Percentiles rank a stretch among this genome's conserved stretches.
These are phyloP conservation scores for Talaromyces sp. DNA, from an alignment of 2,329 filamentous ascomycete species.

Conservation along the genomic window DNA sequence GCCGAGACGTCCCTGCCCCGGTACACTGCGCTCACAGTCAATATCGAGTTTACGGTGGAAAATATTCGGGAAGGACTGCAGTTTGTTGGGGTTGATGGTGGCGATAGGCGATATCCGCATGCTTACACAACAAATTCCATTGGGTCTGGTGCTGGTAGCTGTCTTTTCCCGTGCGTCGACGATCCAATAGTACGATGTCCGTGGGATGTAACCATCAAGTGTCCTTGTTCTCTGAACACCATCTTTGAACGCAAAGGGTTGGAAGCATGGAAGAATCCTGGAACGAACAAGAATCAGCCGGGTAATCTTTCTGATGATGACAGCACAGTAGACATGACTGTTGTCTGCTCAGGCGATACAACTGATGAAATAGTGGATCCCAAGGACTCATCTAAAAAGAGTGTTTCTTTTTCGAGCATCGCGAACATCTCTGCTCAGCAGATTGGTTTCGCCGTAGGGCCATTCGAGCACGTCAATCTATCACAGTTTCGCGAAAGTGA, in stretches of 20 bases:
- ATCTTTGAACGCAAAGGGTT: constrained; percentile 47
- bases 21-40: constrained; percentile 61
- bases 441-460: constrained; percentile 88
- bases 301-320: constrained; percentile 66
- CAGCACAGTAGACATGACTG: constrained; percentile 80
- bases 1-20: constrained; percentile 41
- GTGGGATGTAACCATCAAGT: constrained; percentile 86
- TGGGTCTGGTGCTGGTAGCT: constrained; percentile 74
- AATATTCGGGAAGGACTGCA: constrained; percentile 82
- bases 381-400: constrained; percentile 76
- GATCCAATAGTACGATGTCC: constrained; percentile 74
- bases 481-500: constrained; percentile 85
- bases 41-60: constrained; percentile 73
- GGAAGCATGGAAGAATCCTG: constrained; percentile 24
- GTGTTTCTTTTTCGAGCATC: constrained; percentile 76
- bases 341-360: constrained; percentile 85
- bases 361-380: constrained; percentile 78
- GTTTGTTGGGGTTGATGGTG: constrained; percentile 79
- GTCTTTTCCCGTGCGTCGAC: constrained; percentile 91
- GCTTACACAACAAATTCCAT: constrained; percentile 81
- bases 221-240: constrained; percentile 81
- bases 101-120: constrained; percentile 82
- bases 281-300: constrained; percentile 23
- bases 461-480: constrained; percentile 90
- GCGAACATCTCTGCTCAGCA: constrained; percentile 79